phyloP scores from a whole-genome alignment of 176 grass and related monocot species.

The Oryza meyeriana region DNA sequence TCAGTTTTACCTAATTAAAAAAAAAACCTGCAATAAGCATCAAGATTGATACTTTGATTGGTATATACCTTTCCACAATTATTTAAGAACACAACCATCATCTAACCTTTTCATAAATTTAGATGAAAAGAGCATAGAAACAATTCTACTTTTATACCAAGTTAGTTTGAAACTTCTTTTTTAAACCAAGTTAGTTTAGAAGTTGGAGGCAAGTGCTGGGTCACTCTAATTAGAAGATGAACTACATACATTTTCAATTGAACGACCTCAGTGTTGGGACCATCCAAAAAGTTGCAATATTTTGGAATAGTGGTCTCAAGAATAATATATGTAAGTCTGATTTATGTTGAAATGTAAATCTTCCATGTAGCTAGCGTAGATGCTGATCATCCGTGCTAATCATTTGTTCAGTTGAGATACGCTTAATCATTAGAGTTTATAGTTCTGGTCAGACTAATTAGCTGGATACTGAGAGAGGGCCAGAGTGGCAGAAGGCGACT shows the following conservation, averaged over 20 bases:
- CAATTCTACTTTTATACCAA: neutral
- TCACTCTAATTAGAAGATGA: neutral
- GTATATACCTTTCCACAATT: neutral
- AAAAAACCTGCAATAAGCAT: neutral
- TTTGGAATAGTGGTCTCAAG: neutral
- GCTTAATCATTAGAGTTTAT: neutral
- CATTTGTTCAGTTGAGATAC: neutral
- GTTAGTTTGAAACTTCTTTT: constrained; percentile 6
- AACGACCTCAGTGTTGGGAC: neutral
- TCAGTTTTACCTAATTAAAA: neutral
- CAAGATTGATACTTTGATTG: neutral
- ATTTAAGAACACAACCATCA: neutral
- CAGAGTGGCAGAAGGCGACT: neutral
- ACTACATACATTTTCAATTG: neutral
- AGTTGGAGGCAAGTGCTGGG: neutral
- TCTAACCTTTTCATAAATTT: neutral
- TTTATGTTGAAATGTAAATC: neutral
- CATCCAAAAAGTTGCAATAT: neutral
- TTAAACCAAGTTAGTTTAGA: neutral
- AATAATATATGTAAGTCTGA: neutral
- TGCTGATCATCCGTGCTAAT: constrained; percentile 3
- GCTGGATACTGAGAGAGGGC: neutral
- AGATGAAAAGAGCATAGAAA: neutral
- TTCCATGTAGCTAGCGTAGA: neutral
- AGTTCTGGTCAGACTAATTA: neutral